Base-by-base conservation (phyloP, 2,329 filamentous ascomycete genomes). In the Ciborinia camelliae region DNA sequence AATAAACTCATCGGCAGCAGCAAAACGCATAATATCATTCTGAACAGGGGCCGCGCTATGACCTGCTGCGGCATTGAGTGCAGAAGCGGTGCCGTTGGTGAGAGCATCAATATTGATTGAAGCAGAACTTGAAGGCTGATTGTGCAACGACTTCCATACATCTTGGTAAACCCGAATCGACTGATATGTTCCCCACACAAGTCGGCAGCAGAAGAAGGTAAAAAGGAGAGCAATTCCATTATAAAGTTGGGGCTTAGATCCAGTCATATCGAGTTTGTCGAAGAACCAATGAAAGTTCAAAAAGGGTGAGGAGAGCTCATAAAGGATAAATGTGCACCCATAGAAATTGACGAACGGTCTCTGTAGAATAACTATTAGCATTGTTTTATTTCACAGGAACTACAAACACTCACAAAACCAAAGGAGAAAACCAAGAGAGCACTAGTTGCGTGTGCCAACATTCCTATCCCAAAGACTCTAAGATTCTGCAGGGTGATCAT, bases 281-380 rank as follows among this genome's bases (percentile, higher is more conserved):
- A 90, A 91, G 80, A 95, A 95, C 91, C 91, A 96, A 80, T 96
- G 91, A 74, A 94, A 84, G 75, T 96, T 96, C 65, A 95, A 82
- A 77, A 95, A 93, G 9, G 91, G 90, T 5, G 89, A 90, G 32
- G 90, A 93, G 47, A 96, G 84, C 77, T 96, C 91, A 84, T 92
- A 96, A 65, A 95, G 87, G 72, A 96, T 91, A 77, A 96, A 96
- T 66, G 86, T 86, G 64, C 84, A 84, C 64, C 85, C 89, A 77
- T 95, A 96, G 80, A 88, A 93, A 79, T 94, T 93, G 69, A 93
- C 82, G 73, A 94, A 93, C 2, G 91, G 91, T 66, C 90, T 84
- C 91, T 95, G 74, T 26, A 43, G 43, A 39, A 3, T 39, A 61
- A 26, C 4, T 14, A 12, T 62, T 43, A 61, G 60, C 28, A 32